Percentiles rank a stretch among this genome's conserved stretches.
Evolutionary conservation across 1,284 basidiomycete species (phyloP).

Genomic region (Phellopilus nigrolimitatus): DNA sequence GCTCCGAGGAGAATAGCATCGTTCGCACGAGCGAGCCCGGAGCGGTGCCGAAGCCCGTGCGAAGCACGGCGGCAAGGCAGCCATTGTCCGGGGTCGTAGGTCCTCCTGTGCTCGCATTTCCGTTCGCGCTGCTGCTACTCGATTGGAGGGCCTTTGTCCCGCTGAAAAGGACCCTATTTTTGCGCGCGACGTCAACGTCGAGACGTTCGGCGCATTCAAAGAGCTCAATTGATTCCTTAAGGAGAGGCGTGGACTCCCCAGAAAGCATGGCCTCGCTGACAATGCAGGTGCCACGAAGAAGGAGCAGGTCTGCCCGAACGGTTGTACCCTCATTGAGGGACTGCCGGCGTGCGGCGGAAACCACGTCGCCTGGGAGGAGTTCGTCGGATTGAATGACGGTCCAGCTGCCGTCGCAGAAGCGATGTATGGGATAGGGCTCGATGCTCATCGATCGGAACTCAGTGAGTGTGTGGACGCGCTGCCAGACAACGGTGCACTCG

Average conservation of each 20-base stretch:
- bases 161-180: conserved; percentile 86
- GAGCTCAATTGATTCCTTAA: conserved; percentile 90
- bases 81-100: conserved; percentile 78
- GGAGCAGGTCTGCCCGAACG: conserved; percentile 86
- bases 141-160: conserved; percentile 94
- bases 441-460: conserved; percentile 97
- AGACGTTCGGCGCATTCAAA: conserved; percentile 72
- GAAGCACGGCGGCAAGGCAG: conserved; percentile 85
- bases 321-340: conserved; percentile 60
- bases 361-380: conserved; percentile 85
- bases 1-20: conserved; percentile 96
- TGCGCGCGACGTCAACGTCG: conserved; percentile 82
- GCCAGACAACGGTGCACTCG: conserved; percentile 96
- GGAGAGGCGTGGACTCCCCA: conserved; percentile 90
- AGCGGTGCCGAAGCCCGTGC: conserved; percentile 95
- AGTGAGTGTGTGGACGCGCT: conserved; percentile 85
- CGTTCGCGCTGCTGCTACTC: conserved; percentile 37
- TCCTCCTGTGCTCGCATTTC: conserved; percentile 30
- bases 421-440: conserved; percentile 80
- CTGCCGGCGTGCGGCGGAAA: conserved; percentile 74
- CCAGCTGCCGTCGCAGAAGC: conserved; percentile 81
- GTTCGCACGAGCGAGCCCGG: conserved; percentile 95
- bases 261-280: conserved; percentile 98
- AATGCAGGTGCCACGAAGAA: conserved; percentile 86
- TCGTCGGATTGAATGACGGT: conserved; percentile 73